phyloP scores from a whole-genome alignment of 1,284 basidiomycete genomes.

The Marasmius fiardii region DNA sequence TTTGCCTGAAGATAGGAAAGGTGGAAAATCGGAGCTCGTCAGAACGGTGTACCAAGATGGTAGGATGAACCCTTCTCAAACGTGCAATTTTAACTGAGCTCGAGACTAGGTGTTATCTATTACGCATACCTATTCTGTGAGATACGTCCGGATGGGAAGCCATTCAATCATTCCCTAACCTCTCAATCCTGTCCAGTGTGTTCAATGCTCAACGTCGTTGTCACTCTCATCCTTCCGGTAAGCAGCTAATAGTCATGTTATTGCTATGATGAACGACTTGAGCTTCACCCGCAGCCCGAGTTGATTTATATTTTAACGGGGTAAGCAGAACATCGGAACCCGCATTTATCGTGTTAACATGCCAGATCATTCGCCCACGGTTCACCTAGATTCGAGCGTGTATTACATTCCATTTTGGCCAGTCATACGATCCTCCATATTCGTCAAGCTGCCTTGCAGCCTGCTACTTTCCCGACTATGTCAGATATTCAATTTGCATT shows the following conservation, averaged over 20 bases:
- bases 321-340: neutral
- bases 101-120: neutral
- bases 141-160: neutral
- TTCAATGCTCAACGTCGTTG: too few species aligned
- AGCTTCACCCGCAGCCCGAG: too few species aligned
- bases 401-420: neutral
- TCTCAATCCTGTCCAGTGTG: too few species aligned
- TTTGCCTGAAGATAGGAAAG: neutral
- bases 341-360: neutral
- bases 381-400: neutral
- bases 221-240: too few species aligned
- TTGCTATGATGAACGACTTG: too few species aligned
- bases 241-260: too few species aligned
- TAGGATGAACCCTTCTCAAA: neutral
- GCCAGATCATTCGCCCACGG: neutral
- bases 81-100: neutral
- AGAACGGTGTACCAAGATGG: neutral
- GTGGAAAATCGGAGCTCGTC: neutral
- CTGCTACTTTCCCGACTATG: neutral
- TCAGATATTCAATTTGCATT: too few species aligned
- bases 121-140: neutral
- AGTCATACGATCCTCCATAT: neutral
- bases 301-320: neutral
- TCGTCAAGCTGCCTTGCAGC: neutral
- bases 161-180: neutral